These are phyloP conservation scores for Triangularia setosa DNA, from an alignment of 2,329 filamentous ascomycete genomes.

Conservation along the genomic window DNA sequence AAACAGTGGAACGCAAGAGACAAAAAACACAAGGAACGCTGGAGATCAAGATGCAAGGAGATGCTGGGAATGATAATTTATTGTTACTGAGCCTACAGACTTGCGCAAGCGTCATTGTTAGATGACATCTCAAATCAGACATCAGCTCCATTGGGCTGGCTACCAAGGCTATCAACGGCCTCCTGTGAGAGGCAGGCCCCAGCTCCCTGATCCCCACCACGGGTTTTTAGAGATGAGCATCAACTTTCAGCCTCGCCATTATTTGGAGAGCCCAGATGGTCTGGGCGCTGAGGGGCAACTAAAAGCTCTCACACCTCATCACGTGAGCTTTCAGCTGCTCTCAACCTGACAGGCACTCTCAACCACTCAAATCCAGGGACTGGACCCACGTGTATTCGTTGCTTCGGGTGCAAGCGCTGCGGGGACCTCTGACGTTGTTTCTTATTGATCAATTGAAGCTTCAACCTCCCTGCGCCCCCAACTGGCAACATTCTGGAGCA, in stretches of 20 bases:
- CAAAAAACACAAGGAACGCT: not conserved
- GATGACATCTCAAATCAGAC: not conserved
- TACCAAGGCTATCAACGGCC: not conserved
- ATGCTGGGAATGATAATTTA: not conserved
- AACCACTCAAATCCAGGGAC: conserved; percentile 19
- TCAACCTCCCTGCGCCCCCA: conserved; percentile 9
- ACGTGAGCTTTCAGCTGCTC: not conserved
- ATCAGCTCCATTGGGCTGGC: not conserved
- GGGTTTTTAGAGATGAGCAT: not conserved
- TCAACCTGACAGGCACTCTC: not conserved
- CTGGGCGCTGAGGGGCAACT: conserved; percentile 1
- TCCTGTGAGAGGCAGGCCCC: not conserved
- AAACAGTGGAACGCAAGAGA: not conserved
- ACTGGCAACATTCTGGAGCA: conserved; percentile 7
- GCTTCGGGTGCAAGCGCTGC: not conserved
- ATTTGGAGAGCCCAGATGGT: not conserved
- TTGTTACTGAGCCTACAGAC: not conserved
- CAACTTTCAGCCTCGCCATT: not conserved
- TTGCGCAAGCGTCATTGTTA: not conserved
- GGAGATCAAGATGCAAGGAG: not conserved
- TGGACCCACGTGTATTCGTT: conserved; percentile 21
- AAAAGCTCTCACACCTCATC: not conserved
- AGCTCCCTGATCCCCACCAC: not conserved
- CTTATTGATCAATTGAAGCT: conserved; percentile 27
- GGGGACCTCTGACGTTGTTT: conserved; percentile 11